Evolutionary conservation across 331 rosid genomes (phyloP).

Genomic region (Spiraea crenata): DNA sequence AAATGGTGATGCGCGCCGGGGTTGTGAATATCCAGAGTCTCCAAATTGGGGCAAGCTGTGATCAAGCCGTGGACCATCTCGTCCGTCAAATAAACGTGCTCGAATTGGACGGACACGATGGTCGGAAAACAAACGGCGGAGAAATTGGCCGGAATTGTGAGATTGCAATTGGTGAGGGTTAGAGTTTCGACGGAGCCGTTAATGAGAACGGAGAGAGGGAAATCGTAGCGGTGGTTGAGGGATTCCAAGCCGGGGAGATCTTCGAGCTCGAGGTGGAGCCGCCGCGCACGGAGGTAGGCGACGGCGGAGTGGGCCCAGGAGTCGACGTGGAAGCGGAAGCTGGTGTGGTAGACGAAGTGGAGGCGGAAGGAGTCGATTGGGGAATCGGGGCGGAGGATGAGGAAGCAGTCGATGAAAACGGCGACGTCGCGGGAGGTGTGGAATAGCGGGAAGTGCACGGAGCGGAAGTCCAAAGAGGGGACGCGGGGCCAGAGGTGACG

Average conservation of each 20-base stretch:
- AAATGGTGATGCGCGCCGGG: neutral
- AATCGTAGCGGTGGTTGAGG: neutral
- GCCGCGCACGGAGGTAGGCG: neutral
- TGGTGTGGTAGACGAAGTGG: neutral
- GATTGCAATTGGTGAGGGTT: neutral
- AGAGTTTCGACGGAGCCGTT: neutral
- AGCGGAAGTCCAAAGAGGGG: neutral
- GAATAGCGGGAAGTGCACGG: too few relatives aligned
- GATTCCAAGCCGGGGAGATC: neutral
- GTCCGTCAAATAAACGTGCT: slow-evolving; percentile 2
- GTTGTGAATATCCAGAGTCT: neutral
- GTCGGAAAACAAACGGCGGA: neutral
- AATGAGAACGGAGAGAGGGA: neutral
- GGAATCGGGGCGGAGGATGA: neutral
- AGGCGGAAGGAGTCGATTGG: slow-evolving; percentile 3
- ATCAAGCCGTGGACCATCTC: neutral
- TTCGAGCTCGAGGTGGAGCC: slow-evolving; percentile 2
- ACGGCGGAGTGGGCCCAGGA: slow-evolving; percentile 5
- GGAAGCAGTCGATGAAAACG: slow-evolving; percentile 8
- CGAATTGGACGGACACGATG: neutral
- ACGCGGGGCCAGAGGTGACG: slow-evolving; percentile 7
- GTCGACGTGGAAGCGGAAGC: neutral
- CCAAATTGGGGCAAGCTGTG: slow-evolving; percentile 7
- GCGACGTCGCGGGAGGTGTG: neutral
- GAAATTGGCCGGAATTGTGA: slow-evolving; percentile 3